Evolutionary conservation across 148 eudicot species (phyloP), one percentile per base, ranked within the genome.

Genomic region (Diospyros lotus): DNA sequence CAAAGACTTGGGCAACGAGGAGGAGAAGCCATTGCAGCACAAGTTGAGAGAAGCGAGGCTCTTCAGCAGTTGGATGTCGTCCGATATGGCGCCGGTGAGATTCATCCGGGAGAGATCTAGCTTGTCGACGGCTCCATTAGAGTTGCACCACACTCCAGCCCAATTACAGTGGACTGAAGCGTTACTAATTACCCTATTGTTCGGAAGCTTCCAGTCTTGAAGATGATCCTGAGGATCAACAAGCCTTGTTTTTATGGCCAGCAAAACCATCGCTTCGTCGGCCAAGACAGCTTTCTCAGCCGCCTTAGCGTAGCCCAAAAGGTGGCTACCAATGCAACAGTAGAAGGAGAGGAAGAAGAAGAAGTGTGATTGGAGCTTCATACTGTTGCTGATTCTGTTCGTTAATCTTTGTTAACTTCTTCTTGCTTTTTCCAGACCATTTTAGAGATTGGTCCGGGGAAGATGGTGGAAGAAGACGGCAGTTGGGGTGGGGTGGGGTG

Each of bases 81-180:
- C 84, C 1, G 98, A 84, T 10, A 93, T 46, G 5, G 18, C 77
- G 17, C 98, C 98, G 64, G 82, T 86, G 41, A 93, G 85, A 74
- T 93, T 93, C 89, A 89, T 86, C 72, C 79, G 76, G 71, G 98
- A 89, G 55, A 93, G 90, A 78, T 89, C 86, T 9, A 93, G 88
- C 51, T 71, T 75, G 68, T 84, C 87, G 54, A 93, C 84, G 3
- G 68, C 41, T 6, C 94, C 94, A 12, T 70, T 18, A 9, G 84
- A 63, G 81, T 79, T 82, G 89, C 98, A 93, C 73, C 80, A 45
- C 42, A 93, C 86, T 44, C 98, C 98, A 14, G 87, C 84, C 98
- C 98, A 93, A 15, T 78, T 85, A 79, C 98, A 93, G 80, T 86
- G 89, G 62, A 18, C 76, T 70, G 85, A 67, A 66, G 9, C 67